Evolutionary conservation across 2,329 filamentous ascomycete genomes (phyloP).

Genomic region (Akanthomyces muscarius): DNA sequence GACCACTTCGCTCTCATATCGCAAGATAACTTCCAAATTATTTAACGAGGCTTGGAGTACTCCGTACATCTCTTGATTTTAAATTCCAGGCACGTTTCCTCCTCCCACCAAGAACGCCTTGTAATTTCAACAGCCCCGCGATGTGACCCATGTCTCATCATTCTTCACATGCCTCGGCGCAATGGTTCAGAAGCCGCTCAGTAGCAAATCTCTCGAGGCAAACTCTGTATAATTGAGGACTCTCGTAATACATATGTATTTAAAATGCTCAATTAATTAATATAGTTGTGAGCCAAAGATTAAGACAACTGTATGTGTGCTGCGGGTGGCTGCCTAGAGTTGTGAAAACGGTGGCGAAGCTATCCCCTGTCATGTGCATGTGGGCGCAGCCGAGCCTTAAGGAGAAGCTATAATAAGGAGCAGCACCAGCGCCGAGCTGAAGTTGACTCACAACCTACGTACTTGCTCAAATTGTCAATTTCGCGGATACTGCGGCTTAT

Average conservation of each 20-base stretch:
- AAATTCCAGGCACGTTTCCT: no score
- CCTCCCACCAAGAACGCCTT: no score
- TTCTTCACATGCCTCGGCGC: constrained; percentile 12
- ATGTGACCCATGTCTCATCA: background rate
- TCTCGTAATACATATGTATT: no score
- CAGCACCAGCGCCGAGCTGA: background rate
- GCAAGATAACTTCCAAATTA: no score
- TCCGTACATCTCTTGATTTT: no score
- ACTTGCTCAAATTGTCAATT: background rate
- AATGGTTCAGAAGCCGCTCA: background rate
- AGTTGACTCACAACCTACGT: background rate
- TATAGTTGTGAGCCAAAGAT: background rate
- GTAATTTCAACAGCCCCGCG: background rate
- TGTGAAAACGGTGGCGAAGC: background rate
- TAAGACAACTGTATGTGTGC: background rate
- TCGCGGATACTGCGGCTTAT: background rate
- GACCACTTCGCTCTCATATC: no score
- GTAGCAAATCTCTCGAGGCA: no score
- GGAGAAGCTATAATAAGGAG: background rate
- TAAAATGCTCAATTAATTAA: no score
- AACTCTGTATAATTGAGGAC: no score
- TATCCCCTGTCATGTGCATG: background rate
- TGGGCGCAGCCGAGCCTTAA: background rate
- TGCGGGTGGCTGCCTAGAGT: background rate
- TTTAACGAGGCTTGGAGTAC: no score